These are phyloP conservation scores for Nyctanthes arbortristis DNA, from an alignment of 257 asterid species.

Conservation along the genomic window DNA sequence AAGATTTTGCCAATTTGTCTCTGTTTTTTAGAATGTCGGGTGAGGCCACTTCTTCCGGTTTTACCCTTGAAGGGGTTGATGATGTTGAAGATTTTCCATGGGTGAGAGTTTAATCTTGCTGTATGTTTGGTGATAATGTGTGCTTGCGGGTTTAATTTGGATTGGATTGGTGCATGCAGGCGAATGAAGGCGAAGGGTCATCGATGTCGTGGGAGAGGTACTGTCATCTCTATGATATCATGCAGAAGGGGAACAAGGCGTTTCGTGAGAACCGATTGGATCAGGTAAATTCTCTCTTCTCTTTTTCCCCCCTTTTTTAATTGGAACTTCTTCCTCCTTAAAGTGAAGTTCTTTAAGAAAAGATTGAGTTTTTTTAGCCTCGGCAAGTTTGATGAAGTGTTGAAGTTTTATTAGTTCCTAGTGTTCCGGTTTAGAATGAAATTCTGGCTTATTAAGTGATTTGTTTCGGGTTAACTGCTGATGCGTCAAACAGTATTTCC, in stretches of 20 bases:
- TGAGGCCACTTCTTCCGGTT: conserved; percentile 39
- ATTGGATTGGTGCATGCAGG: conserved; percentile 38
- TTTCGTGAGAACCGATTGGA: conserved; percentile 68
- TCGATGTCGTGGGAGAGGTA: conserved; percentile 69
- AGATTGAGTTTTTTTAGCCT: background rate
- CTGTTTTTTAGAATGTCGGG: conserved; percentile 35
- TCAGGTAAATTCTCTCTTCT: conserved; percentile 51
- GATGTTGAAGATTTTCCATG: conserved; percentile 69
- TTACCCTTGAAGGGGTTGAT: conserved; percentile 63
- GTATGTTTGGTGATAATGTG: background rate
- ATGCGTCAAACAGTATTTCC: too few relatives aligned
- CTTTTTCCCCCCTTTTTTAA: background rate
- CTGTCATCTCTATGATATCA: conserved; percentile 52
- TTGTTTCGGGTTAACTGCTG: too few relatives aligned
- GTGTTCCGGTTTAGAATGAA: too few relatives aligned
- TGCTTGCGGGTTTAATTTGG: background rate
- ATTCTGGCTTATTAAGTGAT: too few relatives aligned
- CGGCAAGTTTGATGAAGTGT: conserved; percentile 2
- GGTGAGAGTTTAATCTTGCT: conserved; percentile 36
- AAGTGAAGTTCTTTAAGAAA: conserved; percentile 2
- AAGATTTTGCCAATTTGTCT: background rate
- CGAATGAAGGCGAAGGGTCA: conserved; percentile 50
- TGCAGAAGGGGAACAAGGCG: conserved; percentile 67
- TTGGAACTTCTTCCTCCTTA: background rate
- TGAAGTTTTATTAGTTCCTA: background rate